Evolutionary conservation across 192 early-diverging fungal genomes (phyloP).

Genomic region (Neocallimastix lanati): DNA sequence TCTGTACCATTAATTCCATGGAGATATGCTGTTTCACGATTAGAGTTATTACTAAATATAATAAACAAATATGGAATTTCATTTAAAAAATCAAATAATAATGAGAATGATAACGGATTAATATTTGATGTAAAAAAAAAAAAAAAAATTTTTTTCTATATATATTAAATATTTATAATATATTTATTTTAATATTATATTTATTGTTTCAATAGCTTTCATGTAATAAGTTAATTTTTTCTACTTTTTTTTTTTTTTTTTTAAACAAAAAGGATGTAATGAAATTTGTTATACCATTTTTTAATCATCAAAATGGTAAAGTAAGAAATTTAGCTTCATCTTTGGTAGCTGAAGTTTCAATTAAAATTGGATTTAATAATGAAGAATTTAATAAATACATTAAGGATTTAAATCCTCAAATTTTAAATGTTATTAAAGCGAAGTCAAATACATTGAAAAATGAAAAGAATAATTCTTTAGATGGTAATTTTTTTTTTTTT

Average conservation of each 20-base stretch:
- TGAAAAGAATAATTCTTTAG: background rate
- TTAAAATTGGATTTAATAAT: background rate
- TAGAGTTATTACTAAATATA: background rate
- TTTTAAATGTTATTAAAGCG: background rate
- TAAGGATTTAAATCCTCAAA: background rate
- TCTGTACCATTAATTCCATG: background rate
- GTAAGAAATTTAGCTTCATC: background rate
- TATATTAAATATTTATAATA: too few relatives aligned
- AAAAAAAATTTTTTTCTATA: too few relatives aligned
- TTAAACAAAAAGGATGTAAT: background rate
- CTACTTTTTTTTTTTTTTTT: background rate
- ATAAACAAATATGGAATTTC: background rate
- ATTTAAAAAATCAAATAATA: background rate
- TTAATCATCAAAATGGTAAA: background rate
- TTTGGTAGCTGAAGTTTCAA: background rate
- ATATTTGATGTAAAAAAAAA: background rate
- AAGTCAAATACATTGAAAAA: background rate
- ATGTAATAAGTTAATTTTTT: background rate
- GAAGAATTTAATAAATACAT: background rate
- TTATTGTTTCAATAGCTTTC: too few relatives aligned
- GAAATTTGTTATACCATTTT: background rate
- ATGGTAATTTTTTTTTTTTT: too few relatives aligned
- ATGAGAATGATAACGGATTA: background rate
- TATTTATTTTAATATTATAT: too few relatives aligned
- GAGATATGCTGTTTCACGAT: background rate